phyloP scores from a whole-genome alignment of 176 grass and related monocot genomes.

The Tillandsia fasciculata region DNA sequence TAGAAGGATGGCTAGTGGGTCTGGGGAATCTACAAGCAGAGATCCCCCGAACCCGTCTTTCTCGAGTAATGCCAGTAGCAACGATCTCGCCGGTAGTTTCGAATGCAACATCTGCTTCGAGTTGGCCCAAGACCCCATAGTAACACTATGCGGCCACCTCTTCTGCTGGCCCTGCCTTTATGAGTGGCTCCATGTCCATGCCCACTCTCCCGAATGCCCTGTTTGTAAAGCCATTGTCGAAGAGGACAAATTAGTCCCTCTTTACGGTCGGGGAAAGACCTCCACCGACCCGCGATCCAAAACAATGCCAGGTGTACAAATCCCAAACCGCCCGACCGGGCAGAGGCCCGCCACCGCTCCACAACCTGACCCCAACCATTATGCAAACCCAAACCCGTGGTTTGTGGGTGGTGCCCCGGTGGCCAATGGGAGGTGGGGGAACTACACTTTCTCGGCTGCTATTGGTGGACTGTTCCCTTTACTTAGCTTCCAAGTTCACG shows the following conservation, averaged over 20 bases:
- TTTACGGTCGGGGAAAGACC: constrained; percentile 52
- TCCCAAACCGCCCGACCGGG: constrained; percentile 44
- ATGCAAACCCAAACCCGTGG: constrained; percentile 38
- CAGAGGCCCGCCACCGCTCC: constrained; percentile 49
- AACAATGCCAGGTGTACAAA: constrained; percentile 27
- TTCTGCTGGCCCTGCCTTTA: constrained; percentile 85
- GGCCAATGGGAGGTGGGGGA: constrained; percentile 49
- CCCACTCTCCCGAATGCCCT: constrained; percentile 60
- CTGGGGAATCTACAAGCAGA: constrained; percentile 32
- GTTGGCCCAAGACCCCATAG: constrained; percentile 62
- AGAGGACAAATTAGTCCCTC: constrained; percentile 60
- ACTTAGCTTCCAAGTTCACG: constrained; percentile 81
- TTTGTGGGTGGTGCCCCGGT: constrained; percentile 40
- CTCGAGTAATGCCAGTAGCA: constrained; percentile 11
- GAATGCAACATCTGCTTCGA: constrained; percentile 94
- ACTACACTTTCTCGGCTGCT: constrained; percentile 77
- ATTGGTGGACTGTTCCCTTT: constrained; percentile 73
- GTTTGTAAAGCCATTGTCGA: constrained; percentile 75
- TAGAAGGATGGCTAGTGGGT: constrained; percentile 30
- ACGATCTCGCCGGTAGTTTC: constrained; percentile 46
- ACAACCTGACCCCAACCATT: constrained; percentile 41
- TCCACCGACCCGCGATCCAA: constrained; percentile 30
- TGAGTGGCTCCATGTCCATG: constrained; percentile 72
- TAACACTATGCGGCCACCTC: constrained; percentile 71
- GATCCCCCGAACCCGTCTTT: constrained; percentile 18